Conservation (phyloP, 768 basidiomycete genomes). For the Termitomyces sp. region DNA sequence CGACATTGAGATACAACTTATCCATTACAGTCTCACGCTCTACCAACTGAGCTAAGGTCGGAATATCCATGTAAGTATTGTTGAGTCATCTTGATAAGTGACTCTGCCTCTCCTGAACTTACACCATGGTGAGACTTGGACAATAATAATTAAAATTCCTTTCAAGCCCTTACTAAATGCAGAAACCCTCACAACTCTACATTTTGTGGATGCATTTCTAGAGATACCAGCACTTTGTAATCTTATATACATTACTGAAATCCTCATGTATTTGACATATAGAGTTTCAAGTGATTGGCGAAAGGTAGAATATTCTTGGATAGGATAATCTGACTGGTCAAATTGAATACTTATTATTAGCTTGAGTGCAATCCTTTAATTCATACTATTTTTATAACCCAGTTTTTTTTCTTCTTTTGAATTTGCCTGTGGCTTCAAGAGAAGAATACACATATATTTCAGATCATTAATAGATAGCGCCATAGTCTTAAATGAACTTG, state of each 20-base stretch:
- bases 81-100: too few relatives aligned
- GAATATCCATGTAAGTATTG: not conserved
- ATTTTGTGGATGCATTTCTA: not conserved
- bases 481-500: too few relatives aligned
- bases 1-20: not conserved
- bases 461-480: too few relatives aligned
- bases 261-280: too few relatives aligned
- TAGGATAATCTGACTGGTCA: not conserved
- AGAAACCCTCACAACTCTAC: conserved; percentile 2
- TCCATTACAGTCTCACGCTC: conserved; percentile 40
- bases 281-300: too few relatives aligned
- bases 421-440: not conserved
- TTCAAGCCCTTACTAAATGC: conserved; percentile 1
- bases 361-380: not conserved
- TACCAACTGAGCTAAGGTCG: conserved; percentile 44
- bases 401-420: not conserved
- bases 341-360: not conserved
- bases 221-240: not conserved
- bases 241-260: not conserved
- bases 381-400: too few relatives aligned
- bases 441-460: too few relatives aligned
- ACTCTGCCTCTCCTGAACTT: too few relatives aligned
- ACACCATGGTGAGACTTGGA: too few relatives aligned
- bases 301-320: not conserved
- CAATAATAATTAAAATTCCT: not conserved